Evolutionary conservation across 176 grass and related monocot species (phyloP).

Genomic region (Oryza brachyantha): DNA sequence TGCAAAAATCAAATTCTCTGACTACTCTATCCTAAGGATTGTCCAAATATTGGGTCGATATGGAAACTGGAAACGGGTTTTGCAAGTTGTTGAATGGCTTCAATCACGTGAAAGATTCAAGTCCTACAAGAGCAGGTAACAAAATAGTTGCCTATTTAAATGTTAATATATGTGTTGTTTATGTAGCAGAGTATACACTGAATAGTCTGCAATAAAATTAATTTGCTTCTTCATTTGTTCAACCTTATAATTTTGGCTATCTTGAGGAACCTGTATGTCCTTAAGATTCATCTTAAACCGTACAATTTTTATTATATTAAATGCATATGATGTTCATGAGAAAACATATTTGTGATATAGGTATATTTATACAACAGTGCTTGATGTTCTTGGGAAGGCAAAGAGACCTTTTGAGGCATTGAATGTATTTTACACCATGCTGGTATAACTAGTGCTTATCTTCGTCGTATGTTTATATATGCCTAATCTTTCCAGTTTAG

Average conservation of each 20-base stretch:
- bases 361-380: conserved; percentile 89
- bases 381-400: conserved; percentile 96
- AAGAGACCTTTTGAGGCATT: conserved; percentile 82
- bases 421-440: conserved; percentile 86
- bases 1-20: conserved; percentile 84
- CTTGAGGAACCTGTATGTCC: neutral
- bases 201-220: neutral
- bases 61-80: conserved; percentile 83
- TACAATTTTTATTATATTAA: neutral
- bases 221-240: conserved; percentile 12
- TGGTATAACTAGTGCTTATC: conserved; percentile 46
- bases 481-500: conserved; percentile 8
- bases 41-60: conserved; percentile 80
- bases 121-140: conserved; percentile 84
- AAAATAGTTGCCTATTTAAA: neutral
- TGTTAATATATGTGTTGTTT: conserved; percentile 4
- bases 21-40: conserved; percentile 78
- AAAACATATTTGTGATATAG: conserved; percentile 42
- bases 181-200: neutral
- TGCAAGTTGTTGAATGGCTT: conserved; percentile 98
- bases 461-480: conserved; percentile 20
- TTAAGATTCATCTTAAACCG: conserved; percentile 1
- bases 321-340: conserved; percentile 23
- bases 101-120: conserved; percentile 89
- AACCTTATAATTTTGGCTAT: conserved; percentile 25